Base-by-base conservation (phyloP, 768 basidiomycete genomes). In the Gymnopilus junonius region DNA sequence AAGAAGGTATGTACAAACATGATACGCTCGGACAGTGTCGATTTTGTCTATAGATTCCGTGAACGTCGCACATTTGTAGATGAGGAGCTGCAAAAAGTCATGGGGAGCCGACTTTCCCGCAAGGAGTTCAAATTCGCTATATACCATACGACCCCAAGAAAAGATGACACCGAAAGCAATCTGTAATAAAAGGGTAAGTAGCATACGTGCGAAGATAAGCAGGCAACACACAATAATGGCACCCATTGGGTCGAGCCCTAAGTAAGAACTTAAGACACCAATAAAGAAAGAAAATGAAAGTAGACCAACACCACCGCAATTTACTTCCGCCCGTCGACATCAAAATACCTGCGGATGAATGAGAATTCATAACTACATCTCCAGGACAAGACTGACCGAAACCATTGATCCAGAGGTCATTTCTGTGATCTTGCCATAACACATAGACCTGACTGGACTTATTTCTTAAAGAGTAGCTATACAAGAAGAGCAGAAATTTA, bases 351-450 rank as follows among this genome's bases (percentile, higher is more conserved):
- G 50, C 46, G 37, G 58, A n/a, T 31, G 40, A 48, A 48, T 62
- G 23, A 58, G 57, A 48, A n/a, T 53, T 29, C 15, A 37, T 37
- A 27, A 37, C 25, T 14, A 14, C 29, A 29, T n/a, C 39, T 23
- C 46, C 48, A 15, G n/a, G 29, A 17, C 40, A n/a, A 29, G 3
- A 59, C 82, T 34, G 64, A 90, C 90, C 90, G 64, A 92, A 91
- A 25, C 84, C 79, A 70, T 95, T 95, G 72, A 94, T 88, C 72
- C 87, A 92, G n/a, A 95, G 73, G 70, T 97, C 97, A 70, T 95
- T 98, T 67, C 96, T 83, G 67, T 98, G 96, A 72, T 99, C 97
- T 75, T 97, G 93, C 95, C 94, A 98, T 29, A 97, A 84, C n/a
- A 97, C 87, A 48, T 87, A 86, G 2, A 99, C 97, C 76, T 99